These are phyloP conservation scores for Pleurotus giganteus DNA, from an alignment of 768 basidiomycete genomes.

Conservation along the genomic window DNA sequence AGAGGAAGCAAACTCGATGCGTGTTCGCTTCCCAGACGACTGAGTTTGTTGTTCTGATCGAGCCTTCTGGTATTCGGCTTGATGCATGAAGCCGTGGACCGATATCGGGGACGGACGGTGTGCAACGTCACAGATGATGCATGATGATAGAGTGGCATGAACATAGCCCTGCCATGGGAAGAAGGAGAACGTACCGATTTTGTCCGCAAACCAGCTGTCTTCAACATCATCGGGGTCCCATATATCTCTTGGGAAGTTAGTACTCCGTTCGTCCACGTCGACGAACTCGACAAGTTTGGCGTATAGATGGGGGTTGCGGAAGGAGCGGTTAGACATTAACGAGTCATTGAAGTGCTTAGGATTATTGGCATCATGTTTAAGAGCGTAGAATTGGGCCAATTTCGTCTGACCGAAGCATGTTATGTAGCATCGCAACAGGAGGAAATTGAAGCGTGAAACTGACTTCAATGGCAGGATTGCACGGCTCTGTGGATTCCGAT, in stretches of 20 bases:
- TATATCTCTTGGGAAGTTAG: constrained; percentile 70
- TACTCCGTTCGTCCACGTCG: constrained; percentile 84
- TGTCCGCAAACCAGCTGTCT: constrained; percentile 73
- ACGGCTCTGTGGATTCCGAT: constrained; percentile 46
- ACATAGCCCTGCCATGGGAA: constrained; percentile 12
- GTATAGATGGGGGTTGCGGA: constrained; percentile 97
- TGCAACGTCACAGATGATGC: not conserved
- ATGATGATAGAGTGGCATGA: constrained; percentile 24
- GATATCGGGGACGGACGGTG: not conserved
- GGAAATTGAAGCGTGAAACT: constrained; percentile 11
- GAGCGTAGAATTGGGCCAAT: constrained; percentile 69
- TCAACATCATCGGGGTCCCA: constrained; percentile 72
- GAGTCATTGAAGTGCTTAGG: constrained; percentile 96
- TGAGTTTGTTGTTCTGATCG: constrained; percentile 64
- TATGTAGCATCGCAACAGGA: not conserved
- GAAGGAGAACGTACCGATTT: constrained; percentile 61
- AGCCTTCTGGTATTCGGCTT: constrained; percentile 63
- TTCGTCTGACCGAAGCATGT: constrained; percentile 55
- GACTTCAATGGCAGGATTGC: constrained; percentile 66
- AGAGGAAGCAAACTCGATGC: constrained; percentile 56
- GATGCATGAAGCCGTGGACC: constrained; percentile 16
- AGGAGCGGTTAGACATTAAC: constrained; percentile 87
- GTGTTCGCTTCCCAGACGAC: constrained; percentile 51
- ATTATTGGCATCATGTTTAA: constrained; percentile 60
- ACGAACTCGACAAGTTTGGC: constrained; percentile 94